These are phyloP conservation scores for Dendrocalamus latiflorus DNA, from an alignment of 202 grass and related monocot species.

Conservation along the genomic window DNA sequence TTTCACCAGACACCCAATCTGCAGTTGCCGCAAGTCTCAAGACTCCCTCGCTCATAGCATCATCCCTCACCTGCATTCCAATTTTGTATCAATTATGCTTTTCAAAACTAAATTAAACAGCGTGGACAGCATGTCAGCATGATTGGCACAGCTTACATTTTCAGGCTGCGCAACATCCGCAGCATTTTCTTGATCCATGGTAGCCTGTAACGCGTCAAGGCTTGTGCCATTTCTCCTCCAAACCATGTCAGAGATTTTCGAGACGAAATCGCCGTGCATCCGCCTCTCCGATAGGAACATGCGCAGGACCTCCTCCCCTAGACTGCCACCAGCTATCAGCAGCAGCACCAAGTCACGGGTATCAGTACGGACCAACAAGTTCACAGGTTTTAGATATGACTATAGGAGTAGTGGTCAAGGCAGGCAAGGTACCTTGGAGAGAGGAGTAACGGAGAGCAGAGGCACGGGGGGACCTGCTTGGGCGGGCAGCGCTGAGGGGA, in stretches of 20 bases:
- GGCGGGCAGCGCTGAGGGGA: too few relatives aligned
- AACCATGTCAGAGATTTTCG: too few relatives aligned
- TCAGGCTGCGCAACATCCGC: conserved; percentile 25
- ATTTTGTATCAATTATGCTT: not conserved
- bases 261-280: conserved; percentile 67
- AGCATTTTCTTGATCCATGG: conserved; percentile 15
- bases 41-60: conserved; percentile 23
- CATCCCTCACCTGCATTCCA: conserved; percentile 36
- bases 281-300: conserved; percentile 75
- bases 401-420: not conserved
- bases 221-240: too few relatives aligned
- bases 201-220: conserved; percentile 19
- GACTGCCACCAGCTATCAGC: conserved; percentile 42
- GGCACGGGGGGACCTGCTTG: not conserved
- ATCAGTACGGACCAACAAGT: too few relatives aligned
- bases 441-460: conserved; percentile 46
- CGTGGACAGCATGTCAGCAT: not conserved
- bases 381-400: not conserved
- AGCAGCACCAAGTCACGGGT: too few relatives aligned
- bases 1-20: conserved; percentile 53
- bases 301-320: conserved; percentile 56
- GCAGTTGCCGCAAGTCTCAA: conserved; percentile 43
- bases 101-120: not conserved
- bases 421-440: conserved; percentile 31
- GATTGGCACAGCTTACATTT: conserved; percentile 43